Percentiles rank a stretch among this genome's conserved stretches.
Conservation (phyloP, 2,329 filamentous ascomycete species). For the Bipolaris victoriae region DNA sequence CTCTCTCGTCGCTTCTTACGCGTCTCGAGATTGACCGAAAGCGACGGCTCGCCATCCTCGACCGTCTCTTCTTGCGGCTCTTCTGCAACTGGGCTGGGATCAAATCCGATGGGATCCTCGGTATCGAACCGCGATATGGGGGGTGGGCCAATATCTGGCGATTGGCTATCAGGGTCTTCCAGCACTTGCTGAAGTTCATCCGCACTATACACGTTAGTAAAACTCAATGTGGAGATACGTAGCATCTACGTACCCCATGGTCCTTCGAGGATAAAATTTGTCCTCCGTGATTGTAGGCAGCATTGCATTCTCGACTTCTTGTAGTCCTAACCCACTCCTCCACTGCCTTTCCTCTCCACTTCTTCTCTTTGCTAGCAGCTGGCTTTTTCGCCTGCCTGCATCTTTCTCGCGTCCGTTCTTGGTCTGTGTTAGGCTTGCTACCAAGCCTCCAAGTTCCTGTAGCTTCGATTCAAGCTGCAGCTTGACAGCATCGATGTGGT, state of each 20-base stretch:
- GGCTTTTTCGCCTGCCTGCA: conserved; percentile 53
- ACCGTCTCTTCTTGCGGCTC: conserved; percentile 38
- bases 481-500: conserved; percentile 73
- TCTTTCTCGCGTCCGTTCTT: conserved; percentile 30
- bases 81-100: conserved; percentile 37
- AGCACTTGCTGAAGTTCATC: conserved; percentile 63
- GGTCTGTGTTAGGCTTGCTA: conserved; percentile 66
- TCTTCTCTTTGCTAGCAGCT: conserved; percentile 53
- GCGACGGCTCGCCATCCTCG: conserved; percentile 45
- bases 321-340: conserved; percentile 55
- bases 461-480: conserved; percentile 74
- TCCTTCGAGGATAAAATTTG: conserved; percentile 70
- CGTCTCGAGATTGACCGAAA: conserved; percentile 59
- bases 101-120: conserved; percentile 56
- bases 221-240: not conserved
- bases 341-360: conserved; percentile 63
- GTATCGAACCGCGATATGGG: conserved; percentile 60
- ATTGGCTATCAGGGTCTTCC: conserved; percentile 64
- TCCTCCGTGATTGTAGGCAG: conserved; percentile 73
- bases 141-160: conserved; percentile 70
- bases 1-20: conserved; percentile 60
- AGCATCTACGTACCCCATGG: conserved; percentile 65
- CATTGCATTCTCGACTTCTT: conserved; percentile 58
- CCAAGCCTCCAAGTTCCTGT: conserved; percentile 69
- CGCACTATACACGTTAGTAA: conserved; percentile 52